phyloP scores from a whole-genome alignment of 345 rosid genomes.

The Streptanthus diversifolius region DNA sequence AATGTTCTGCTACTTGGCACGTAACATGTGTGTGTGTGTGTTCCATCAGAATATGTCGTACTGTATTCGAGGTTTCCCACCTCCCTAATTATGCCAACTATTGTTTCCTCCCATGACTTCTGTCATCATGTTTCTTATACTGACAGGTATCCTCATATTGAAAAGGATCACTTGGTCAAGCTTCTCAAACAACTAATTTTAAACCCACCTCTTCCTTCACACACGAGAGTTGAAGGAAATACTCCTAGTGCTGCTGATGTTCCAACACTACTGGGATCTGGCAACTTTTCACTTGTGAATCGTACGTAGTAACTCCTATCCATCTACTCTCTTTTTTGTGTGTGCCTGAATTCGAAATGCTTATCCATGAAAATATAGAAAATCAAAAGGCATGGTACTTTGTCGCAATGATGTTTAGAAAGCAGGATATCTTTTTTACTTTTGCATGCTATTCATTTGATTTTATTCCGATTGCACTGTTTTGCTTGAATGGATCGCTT shows the following conservation, averaged over 20 bases:
- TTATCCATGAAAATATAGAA: neutral
- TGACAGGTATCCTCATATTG: conserved; percentile 78
- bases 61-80: neutral
- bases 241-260: conserved; percentile 77
- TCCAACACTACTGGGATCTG: conserved; percentile 85
- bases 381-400: neutral
- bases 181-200: conserved; percentile 80
- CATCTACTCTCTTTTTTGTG: neutral
- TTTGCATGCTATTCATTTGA: neutral
- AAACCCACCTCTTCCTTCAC: conserved; percentile 43
- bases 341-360: neutral
- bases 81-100: neutral
- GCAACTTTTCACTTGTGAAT: conserved; percentile 86
- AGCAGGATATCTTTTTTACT: neutral
- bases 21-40: neutral
- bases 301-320: conserved; percentile 42
- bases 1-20: neutral
- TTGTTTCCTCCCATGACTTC: conserved; percentile 9
- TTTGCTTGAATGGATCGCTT: conserved; percentile 6
- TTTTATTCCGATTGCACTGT: neutral
- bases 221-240: conserved; percentile 44
- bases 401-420: neutral
- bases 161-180: conserved; percentile 83
- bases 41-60: neutral
- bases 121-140: conserved; percentile 29